These are phyloP conservation scores for Kickxella alabastrina DNA, from an alignment of 192 early-diverging fungal genomes.

Conservation along the genomic window DNA sequence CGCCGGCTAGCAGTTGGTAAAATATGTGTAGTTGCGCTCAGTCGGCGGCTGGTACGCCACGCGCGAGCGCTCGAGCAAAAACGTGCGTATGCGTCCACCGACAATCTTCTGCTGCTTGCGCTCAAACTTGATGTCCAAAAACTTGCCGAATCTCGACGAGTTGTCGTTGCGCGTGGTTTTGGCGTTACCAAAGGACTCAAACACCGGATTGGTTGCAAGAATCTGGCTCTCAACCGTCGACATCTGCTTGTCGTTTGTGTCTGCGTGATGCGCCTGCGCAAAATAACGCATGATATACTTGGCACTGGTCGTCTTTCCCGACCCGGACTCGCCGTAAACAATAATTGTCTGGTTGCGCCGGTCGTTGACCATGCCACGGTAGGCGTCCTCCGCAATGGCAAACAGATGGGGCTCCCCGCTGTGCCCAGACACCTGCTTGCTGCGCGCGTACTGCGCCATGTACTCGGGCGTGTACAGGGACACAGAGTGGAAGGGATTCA, in stretches of 20 bases:
- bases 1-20: conserved; percentile 89
- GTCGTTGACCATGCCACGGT: conserved; percentile 89
- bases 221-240: conserved; percentile 58
- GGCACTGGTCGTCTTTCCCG: conserved; percentile 95
- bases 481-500: conserved; percentile 90
- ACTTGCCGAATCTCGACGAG: conserved; percentile 85
- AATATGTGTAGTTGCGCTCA: conserved; percentile 95
- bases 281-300: conserved; percentile 99
- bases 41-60: conserved; percentile 59
- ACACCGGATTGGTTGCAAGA: conserved; percentile 66
- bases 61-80: conserved; percentile 85
- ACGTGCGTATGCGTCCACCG: conserved; percentile 81
- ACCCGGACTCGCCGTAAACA: conserved; percentile 94
- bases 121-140: conserved; percentile 85
- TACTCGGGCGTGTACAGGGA: conserved; percentile 82
- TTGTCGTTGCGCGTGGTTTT: conserved; percentile 72
- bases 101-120: conserved; percentile 71
- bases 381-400: conserved; percentile 97
- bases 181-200: conserved; percentile 89
- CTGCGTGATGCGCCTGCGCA: conserved; percentile 73
- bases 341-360: conserved; percentile 96
- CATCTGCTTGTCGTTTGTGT: conserved; percentile 41
- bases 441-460: conserved; percentile 84
- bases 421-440: conserved; percentile 50
- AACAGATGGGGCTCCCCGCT: conserved; percentile 95